Conservation (phyloP, 352 stramenopile species). For the Phytopythium litorale region DNA sequence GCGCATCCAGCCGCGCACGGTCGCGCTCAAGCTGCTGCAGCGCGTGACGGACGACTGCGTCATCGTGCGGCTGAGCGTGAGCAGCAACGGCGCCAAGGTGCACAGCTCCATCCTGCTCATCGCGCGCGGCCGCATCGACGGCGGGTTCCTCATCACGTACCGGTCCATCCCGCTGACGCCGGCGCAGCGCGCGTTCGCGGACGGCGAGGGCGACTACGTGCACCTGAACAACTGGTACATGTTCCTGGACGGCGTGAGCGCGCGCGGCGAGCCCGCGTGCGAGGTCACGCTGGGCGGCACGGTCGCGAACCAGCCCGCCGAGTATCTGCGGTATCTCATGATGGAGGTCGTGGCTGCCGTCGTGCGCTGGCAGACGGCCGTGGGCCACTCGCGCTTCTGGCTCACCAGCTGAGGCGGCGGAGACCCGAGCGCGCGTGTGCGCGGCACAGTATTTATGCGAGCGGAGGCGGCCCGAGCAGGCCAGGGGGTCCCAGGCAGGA, state of each 20-base stretch:
- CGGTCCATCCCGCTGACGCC: constrained; percentile 52
- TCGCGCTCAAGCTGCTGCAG: constrained; percentile 49
- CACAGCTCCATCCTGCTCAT: constrained; percentile 58
- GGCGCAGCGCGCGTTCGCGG: constrained; percentile 36
- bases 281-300: constrained; percentile 66
- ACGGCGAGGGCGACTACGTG: constrained; percentile 49
- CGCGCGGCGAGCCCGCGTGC: constrained; percentile 24
- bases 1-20: constrained; percentile 57
- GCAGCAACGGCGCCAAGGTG: constrained; percentile 21
- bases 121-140: constrained; percentile 53
- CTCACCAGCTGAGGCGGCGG: constrained; percentile 29
- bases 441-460: constrained; percentile 1
- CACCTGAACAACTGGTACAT: constrained; percentile 77
- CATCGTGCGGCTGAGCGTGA: constrained; percentile 50
- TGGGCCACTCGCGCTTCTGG: constrained; percentile 48
- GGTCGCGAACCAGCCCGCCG: constrained; percentile 40
- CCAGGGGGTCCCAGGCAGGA: too few relatives aligned
- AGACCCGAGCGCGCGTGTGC: constrained; percentile 75
- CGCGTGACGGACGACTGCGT: constrained; percentile 55
- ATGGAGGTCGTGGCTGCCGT: constrained; percentile 59
- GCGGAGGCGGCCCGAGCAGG: background rate
- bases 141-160: constrained; percentile 64
- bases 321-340: constrained; percentile 64
- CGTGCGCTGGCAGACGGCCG: constrained; percentile 62
- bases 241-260: constrained; percentile 41